Evolutionary conservation across 176 grass and related monocot species (phyloP).

Genomic region (Carex cristatella): DNA sequence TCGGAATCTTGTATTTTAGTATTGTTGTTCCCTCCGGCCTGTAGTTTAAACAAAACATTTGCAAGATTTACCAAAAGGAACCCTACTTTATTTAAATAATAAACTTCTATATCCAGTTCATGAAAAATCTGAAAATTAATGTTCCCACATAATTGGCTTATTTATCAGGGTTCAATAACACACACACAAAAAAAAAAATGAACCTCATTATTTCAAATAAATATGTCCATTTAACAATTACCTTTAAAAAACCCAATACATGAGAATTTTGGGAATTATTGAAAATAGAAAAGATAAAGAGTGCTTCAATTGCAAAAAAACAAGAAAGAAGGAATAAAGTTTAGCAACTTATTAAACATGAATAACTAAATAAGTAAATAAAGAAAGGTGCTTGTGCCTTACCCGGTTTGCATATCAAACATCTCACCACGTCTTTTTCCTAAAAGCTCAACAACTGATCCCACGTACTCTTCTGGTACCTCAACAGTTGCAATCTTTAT

Average conservation of each 20-base stretch:
- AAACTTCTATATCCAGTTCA: not conserved
- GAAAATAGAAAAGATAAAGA: not conserved
- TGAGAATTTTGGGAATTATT: not conserved
- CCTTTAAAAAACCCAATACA: not conserved
- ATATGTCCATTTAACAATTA: not conserved
- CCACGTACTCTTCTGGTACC: slow-evolving; percentile 84
- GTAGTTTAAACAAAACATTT: slow-evolving; percentile 28
- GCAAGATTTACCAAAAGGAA: not conserved
- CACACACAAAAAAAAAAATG: not conserved
- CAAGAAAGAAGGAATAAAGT: not conserved
- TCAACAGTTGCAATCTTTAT: slow-evolving; percentile 91
- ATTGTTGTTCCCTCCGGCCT: slow-evolving; percentile 75
- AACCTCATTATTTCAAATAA: not conserved
- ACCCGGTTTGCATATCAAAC: slow-evolving; percentile 91
- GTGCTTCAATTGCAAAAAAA: not conserved
- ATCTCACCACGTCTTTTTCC: slow-evolving; percentile 91
- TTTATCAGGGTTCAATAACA: not conserved
- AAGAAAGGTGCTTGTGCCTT: not conserved
- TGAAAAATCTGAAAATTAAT: not conserved
- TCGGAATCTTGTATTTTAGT: slow-evolving; percentile 93
- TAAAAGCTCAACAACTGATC: slow-evolving; percentile 85
- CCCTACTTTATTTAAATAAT: not conserved
- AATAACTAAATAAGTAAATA: slow-evolving; percentile 16
- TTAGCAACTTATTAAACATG: not conserved
- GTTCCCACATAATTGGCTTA: not conserved